A percentile compares a stretch with the other conserved stretches of the same genome.
phyloP scores from a whole-genome alignment of 495 filamentous ascomycete species.

The Aspergillus cavernicola region DNA sequence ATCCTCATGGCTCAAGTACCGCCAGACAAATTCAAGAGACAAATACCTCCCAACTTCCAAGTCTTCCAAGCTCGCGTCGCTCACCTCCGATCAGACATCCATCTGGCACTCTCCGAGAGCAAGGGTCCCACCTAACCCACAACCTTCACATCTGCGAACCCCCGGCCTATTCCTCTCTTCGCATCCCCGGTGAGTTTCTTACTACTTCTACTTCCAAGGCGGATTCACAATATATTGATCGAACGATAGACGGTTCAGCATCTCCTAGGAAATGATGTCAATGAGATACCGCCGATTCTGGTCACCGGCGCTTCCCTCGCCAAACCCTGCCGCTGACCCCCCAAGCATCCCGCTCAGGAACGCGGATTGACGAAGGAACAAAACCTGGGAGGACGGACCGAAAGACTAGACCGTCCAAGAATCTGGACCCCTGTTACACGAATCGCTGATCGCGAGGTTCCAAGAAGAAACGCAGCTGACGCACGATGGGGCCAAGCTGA shows the following conservation, averaged over 20 bases:
- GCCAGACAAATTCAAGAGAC: too few relatives aligned
- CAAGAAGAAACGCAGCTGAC: not conserved
- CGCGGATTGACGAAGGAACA: not conserved
- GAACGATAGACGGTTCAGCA: too few relatives aligned
- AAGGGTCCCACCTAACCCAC: too few relatives aligned
- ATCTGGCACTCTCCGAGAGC: conserved; percentile 1
- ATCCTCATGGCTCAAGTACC: not conserved
- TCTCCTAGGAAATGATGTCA: too few relatives aligned
- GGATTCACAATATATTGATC: too few relatives aligned
- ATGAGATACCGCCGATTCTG: not conserved
- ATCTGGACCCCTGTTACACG: conserved; percentile 15
- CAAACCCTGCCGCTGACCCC: not conserved
- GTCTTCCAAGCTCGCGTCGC: not conserved
- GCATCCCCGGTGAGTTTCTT: conserved; percentile 2
- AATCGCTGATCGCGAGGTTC: conserved; percentile 7
- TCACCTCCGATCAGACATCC: not conserved
- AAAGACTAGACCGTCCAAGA: conserved; percentile 2
- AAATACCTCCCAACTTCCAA: too few relatives aligned
- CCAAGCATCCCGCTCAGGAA: not conserved
- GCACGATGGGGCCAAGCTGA: conserved; percentile 1
- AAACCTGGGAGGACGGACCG: not conserved
- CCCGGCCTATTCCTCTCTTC: not conserved
- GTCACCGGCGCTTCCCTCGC: conserved; percentile 10
- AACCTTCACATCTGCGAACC: too few relatives aligned
- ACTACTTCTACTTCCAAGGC: not conserved